Conservation (phyloP, 2,329 filamentous ascomycete genomes). For the Mycogone perniciosa region DNA sequence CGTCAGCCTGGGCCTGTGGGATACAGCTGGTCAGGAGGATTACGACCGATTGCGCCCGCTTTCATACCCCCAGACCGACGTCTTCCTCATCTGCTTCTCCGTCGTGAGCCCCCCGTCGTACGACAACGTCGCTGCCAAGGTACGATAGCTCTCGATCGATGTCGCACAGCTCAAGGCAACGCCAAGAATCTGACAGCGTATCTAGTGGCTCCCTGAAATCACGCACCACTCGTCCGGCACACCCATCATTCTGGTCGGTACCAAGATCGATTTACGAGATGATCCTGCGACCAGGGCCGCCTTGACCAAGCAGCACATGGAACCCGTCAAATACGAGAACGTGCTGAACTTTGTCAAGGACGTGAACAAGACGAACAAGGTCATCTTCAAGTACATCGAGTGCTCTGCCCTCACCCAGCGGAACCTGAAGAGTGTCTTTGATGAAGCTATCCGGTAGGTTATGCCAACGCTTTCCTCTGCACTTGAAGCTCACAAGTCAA, state of each 20-base stretch:
- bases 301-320: conserved; percentile 87
- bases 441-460: conserved; percentile 91
- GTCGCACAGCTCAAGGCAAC: neutral
- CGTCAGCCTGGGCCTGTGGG: conserved; percentile 94
- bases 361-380: conserved; percentile 40
- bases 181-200: conserved; percentile 13
- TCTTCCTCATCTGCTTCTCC: conserved; percentile 97
- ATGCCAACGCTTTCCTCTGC: neutral
- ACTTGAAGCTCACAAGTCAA: conserved; percentile 15
- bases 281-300: conserved; percentile 76
- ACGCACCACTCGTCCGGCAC: conserved; percentile 93
- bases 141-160: conserved; percentile 34
- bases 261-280: conserved; percentile 92
- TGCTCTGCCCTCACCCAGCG: conserved; percentile 95
- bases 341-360: conserved; percentile 83
- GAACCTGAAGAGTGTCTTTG: conserved; percentile 97
- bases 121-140: conserved; percentile 98
- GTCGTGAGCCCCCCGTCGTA: conserved; percentile 97
- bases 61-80: conserved; percentile 96
- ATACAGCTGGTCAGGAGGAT: conserved; percentile 98
- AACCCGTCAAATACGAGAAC: conserved; percentile 92
- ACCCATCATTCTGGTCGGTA: conserved; percentile 93
- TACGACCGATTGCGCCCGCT: conserved; percentile 92
- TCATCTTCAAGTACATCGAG: conserved; percentile 96
- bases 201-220: conserved; percentile 93